Evolutionary conservation across 495 filamentous ascomycete species (phyloP).

Genomic region (Podospora tetraspora): DNA sequence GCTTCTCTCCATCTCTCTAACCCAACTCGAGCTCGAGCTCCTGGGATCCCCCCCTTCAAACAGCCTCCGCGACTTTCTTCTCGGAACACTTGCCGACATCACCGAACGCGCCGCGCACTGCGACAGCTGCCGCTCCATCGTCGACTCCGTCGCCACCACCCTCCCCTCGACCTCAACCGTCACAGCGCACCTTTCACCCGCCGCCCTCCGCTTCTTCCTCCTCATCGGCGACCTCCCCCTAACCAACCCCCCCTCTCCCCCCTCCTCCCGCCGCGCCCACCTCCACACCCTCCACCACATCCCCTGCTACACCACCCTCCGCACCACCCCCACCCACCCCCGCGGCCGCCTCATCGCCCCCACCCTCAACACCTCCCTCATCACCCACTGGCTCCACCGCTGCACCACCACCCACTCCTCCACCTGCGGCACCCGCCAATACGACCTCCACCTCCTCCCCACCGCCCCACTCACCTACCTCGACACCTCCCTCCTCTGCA

Average conservation of each 20-base stretch:
- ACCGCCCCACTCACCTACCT: not conserved
- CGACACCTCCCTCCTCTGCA: conserved; percentile 8
- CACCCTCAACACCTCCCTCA: not conserved
- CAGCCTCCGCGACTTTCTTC: not conserved
- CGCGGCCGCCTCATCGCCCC: not conserved
- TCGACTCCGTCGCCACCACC: not conserved
- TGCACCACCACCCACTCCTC: not conserved
- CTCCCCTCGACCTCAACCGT: not conserved
- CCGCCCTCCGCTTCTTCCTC: not conserved
- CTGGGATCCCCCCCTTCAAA: not conserved
- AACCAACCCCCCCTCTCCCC: not conserved
- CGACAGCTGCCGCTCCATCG: not conserved
- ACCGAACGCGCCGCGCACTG: not conserved
- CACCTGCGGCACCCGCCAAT: not conserved
- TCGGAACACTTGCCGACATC: not conserved
- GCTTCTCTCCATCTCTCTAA: not conserved
- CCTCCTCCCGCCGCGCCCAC: not conserved
- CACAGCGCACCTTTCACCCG: not conserved
- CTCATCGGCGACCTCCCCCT: not conserved
- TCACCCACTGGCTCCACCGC: not conserved
- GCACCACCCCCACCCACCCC: not conserved
- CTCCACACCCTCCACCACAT: not conserved
- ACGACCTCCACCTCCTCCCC: not conserved
- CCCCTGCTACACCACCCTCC: not conserved
- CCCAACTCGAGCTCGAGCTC: not conserved